phyloP scores from a whole-genome alignment of 73 alveolate genomes.

The Halteria grandinella region DNA sequence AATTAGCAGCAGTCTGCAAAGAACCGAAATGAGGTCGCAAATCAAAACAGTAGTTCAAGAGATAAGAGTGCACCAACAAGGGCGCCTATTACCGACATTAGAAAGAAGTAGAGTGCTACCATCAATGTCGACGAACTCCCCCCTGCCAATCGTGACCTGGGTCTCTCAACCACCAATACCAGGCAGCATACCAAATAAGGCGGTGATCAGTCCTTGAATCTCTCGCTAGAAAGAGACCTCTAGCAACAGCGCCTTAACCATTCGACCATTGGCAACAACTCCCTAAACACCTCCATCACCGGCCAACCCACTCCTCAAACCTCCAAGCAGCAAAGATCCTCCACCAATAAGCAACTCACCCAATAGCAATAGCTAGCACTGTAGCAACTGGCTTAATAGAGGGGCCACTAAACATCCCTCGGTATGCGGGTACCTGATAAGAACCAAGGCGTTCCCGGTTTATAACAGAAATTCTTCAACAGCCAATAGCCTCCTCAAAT shows the following conservation, averaged over 20 bases:
- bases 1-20: neutral
- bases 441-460: neutral
- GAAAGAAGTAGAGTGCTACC: constrained; percentile 31
- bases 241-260: neutral
- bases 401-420: neutral
- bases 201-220: neutral
- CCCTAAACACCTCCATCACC: too few relatives aligned
- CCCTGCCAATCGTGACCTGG: neutral
- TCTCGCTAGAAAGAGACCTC: constrained; percentile 24
- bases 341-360: neutral
- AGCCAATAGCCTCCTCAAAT: neutral
- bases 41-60: constrained; percentile 31
- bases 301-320: too few relatives aligned
- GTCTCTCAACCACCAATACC: neutral
- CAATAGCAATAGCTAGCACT: neutral
- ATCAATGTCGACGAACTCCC: constrained; percentile 51
- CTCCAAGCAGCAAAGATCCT: too few relatives aligned
- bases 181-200: neutral
- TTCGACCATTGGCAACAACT: neutral
- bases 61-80: constrained; percentile 23
- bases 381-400: neutral
- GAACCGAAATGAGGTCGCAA: constrained; percentile 1
- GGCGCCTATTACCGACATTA: constrained; percentile 48
- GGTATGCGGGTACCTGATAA: neutral
- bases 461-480: constrained; percentile 1